A percentile compares a stretch with the other conserved stretches of the same genome.
Conservation (phyloP, 2,329 filamentous ascomycete species). For the Claviceps humidiphila region DNA sequence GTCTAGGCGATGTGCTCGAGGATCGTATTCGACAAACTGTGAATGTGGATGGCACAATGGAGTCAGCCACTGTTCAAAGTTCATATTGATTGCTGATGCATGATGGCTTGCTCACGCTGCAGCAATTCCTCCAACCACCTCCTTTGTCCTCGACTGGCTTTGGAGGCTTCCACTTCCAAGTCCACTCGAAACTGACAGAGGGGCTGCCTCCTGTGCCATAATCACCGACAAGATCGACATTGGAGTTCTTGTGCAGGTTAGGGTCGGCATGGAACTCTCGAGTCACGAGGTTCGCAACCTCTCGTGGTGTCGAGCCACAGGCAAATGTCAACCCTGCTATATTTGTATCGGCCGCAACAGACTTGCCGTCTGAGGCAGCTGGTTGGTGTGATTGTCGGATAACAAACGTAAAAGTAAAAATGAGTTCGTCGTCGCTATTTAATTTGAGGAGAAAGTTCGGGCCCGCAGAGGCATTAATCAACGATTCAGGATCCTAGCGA, state of each 20-base stretch:
- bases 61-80: not conserved
- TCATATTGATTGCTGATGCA: not conserved
- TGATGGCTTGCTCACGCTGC: conserved; percentile 46
- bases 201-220: conserved; percentile 71
- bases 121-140: conserved; percentile 90
- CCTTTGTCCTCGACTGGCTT: conserved; percentile 68
- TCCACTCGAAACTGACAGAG: conserved; percentile 84
- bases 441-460: conserved; percentile 79
- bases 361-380: conserved; percentile 36
- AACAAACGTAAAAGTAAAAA: conserved; percentile 86
- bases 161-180: conserved; percentile 93
- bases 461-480: conserved; percentile 27
- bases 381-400: conserved; percentile 40
- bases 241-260: conserved; percentile 92
- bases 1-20: conserved; percentile 75
- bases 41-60: not conserved
- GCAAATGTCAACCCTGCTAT: conserved; percentile 88
- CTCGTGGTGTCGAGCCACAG: conserved; percentile 70
- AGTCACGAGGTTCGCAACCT: conserved; percentile 87
- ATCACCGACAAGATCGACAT: conserved; percentile 90
- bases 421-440: conserved; percentile 79
- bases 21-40: conserved; percentile 92
- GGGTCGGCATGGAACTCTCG: conserved; percentile 94
- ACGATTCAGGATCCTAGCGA: conserved; percentile 60
- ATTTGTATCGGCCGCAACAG: conserved; percentile 49